Base-by-base conservation (phyloP, 495 filamentous ascomycete species). In the Daldinia concentrica region DNA sequence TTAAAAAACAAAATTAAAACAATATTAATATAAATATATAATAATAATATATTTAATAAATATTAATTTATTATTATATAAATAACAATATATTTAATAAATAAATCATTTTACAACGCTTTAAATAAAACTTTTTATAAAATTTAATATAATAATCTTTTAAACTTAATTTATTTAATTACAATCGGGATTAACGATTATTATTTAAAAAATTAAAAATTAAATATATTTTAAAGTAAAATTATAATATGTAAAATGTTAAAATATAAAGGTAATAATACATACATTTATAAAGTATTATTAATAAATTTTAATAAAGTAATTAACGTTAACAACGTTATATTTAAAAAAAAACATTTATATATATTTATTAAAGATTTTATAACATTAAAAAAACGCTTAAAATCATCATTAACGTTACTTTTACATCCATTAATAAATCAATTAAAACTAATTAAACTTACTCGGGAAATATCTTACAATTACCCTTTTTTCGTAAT, bases 311-410 rank as follows among this genome's bases (percentile, higher is more conserved):
- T 4, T 6, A n/a, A 43, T 43, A 43, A 15, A 4, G 3, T 43
- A 5, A 43, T 43, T 43, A 43, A 43, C 1, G 3, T 43, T n/a
- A 48, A 48, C 24, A 17, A 48, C 6, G 3, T 48, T 19, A 48
- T 48, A 48, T 48, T 48, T 48, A 24, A 48, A 48, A 48, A n/a
- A 48, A 48, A 48, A 48, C 24, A 48, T 22, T 22, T 48, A 17
- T 19, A 48, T 48, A 48, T 48, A 19, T 48, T 19, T 19, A 48
- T 15, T 15, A 37, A 37, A 14, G 15, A 37, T 0, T 15, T 15
- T 37, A 14, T 37, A 37, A 37, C 6, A 1, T 48, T 19, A 48
- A 48, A 48, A 6, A 48, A 48, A 22, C 4, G 8, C 3, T 5
- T 19, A 19, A 48, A 48, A 48, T 48, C 24, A 7, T 7, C 8